Evolutionary conservation across 2,329 filamentous ascomycete species (phyloP), one percentile per base, ranked within the genome.

Genomic region (Sclerotinia trifoliorum): DNA sequence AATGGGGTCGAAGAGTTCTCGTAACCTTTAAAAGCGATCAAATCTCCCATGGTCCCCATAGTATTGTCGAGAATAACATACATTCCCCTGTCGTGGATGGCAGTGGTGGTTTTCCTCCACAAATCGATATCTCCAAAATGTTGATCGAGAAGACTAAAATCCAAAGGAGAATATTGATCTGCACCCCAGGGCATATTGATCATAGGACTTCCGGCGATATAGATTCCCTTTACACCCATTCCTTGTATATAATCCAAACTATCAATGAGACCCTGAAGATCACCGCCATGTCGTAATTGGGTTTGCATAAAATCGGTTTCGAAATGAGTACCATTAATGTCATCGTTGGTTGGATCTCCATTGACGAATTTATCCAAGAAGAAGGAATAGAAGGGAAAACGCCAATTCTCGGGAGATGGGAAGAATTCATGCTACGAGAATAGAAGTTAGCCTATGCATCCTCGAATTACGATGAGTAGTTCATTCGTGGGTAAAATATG

Each of bases 1-100:
- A 86, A 89, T 0, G 85, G 85, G 0, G 87, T 83, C 17, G 85
- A 86, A 2, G 75, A 78, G 74, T 90, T 90, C 70, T 86, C 78
- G 72, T 83, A 86, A 0, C 85, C 86, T 66, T 88, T 79, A 75
- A 89, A 90, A 7, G 85, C 86, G 70, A 90, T 83, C 64, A 90
- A 79, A 72, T 90, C 86, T 63, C 85, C 84, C 83, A 90, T 82
- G 3, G 87, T 90, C 57, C 85, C 62, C 54, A 65, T 52, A 2
- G 88, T 90, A 74, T 89, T 89, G 75, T 90, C 88, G 69, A 90
- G 77, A 44, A 90, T 79, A 52, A 90, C 85, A 78, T 88, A 89
- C 86, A 90, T 90, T 65, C 82, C 84, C 42, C 85, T 81, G 3
- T 78, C 77, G 73, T 90, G 88, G n/a, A 90, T 86, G 60, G 86